These are phyloP conservation scores for Hansenula lynferdii DNA, from an alignment of 1,139 yeast genomes.

Conservation along the genomic window DNA sequence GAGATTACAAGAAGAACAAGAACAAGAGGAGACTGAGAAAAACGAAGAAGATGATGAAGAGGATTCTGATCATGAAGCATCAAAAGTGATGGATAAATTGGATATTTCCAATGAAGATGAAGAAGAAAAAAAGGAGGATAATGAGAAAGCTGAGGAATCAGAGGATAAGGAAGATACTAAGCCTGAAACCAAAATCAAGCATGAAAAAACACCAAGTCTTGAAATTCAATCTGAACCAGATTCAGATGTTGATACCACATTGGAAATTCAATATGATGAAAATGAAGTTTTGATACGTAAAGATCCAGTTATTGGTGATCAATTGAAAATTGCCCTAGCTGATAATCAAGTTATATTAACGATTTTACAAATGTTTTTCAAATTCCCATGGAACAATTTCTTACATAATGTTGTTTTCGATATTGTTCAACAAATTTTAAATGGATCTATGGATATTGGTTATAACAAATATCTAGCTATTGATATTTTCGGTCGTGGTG, in stretches of 20 bases:
- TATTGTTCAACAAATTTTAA: conserved; percentile 91
- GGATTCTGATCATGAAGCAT: conserved; percentile 20
- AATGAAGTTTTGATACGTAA: conserved; percentile 61
- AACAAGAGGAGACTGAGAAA: conserved; percentile 3
- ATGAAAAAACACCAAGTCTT: conserved; percentile 6
- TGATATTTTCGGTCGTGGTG: conserved; percentile 73
- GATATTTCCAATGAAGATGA: conserved; percentile 13
- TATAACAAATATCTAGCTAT: conserved; percentile 86
- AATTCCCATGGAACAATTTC: conserved; percentile 97
- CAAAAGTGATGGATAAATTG: conserved; percentile 20
- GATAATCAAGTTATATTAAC: conserved; percentile 79
- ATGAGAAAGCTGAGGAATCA: conserved; percentile 24
- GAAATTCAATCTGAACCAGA: conserved; percentile 21
- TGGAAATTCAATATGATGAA: conserved; percentile 48
- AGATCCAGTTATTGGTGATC: conserved; percentile 86
- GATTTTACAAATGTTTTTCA: conserved; percentile 78
- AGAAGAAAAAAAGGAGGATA: conserved; percentile 17
- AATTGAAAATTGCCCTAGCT: conserved; percentile 75
- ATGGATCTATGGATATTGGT: conserved; percentile 92
- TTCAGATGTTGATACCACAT: conserved; percentile 29
- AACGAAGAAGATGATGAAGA: conserved; percentile 10
- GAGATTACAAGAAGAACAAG: conserved; percentile 23
- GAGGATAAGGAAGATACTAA: conserved; percentile 25
- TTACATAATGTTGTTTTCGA: conserved; percentile 97
- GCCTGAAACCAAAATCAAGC: conserved; percentile 1